Conservation (phyloP, 2,329 filamentous ascomycete genomes). For the Fusarium sp. region DNA sequence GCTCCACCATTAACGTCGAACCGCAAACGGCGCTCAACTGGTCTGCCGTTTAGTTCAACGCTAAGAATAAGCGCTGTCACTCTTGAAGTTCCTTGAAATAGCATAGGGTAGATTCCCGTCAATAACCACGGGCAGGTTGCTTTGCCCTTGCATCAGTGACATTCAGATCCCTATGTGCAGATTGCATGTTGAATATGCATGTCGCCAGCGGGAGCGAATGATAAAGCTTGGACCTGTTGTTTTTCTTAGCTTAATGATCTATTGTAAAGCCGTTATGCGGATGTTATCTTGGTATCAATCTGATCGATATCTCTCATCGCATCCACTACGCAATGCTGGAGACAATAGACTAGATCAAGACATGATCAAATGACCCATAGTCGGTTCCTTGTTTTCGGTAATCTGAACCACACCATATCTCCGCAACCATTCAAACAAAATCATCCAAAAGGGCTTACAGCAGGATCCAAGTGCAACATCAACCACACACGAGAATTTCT, state of each 20-base stretch:
- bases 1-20: background rate
- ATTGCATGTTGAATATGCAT: background rate
- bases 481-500: background rate
- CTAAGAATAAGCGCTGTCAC: background rate
- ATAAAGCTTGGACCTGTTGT: background rate
- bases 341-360: background rate
- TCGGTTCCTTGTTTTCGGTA: background rate
- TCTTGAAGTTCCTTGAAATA: background rate
- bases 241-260: background rate
- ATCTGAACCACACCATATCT: background rate
- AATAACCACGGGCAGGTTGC: background rate
- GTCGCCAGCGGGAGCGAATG: background rate
- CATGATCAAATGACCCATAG: background rate
- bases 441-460: background rate
- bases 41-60: background rate
- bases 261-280: background rate
- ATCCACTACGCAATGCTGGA: background rate
- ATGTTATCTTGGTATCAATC: background rate
- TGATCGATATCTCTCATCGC: background rate
- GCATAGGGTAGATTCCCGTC: background rate
- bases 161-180: background rate
- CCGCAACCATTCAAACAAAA: background rate
- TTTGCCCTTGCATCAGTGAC: background rate
- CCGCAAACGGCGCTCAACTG: background rate
- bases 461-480: background rate